These are phyloP conservation scores for Cladophialophora immunda DNA, from an alignment of 2,329 filamentous ascomycete genomes.

Conservation along the genomic window DNA sequence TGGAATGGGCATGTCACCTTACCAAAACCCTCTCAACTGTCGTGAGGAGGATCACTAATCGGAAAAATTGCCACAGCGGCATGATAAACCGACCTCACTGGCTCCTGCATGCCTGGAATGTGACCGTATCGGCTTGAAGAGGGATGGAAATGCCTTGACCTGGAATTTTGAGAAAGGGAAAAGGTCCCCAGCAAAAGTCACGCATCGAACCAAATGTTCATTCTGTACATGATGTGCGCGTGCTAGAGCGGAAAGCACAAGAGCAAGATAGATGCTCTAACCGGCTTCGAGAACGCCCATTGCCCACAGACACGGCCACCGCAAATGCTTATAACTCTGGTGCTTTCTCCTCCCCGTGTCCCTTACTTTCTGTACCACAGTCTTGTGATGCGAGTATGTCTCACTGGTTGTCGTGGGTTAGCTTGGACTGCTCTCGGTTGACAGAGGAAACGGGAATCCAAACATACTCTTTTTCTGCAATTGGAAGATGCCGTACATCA, in stretches of 20 bases:
- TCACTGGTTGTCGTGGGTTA: conserved; percentile 50
- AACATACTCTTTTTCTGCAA: conserved; percentile 72
- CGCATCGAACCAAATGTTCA: not conserved
- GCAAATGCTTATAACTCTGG: not conserved
- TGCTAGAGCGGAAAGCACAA: not conserved
- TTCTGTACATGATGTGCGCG: conserved; percentile 6
- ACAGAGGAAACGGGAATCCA: not conserved
- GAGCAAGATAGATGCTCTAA: conserved; percentile 1
- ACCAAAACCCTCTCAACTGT: no score
- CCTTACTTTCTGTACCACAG: conserved; percentile 63
- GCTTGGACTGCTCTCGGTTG: not conserved
- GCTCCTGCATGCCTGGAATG: no score
- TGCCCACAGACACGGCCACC: not conserved
- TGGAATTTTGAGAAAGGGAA: not conserved
- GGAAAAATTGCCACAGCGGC: no score
- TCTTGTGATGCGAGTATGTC: conserved; percentile 54
- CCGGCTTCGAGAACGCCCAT: conserved; percentile 1
- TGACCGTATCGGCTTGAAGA: no score
- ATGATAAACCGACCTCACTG: no score
- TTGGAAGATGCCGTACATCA: conserved; percentile 73
- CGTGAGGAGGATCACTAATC: no score
- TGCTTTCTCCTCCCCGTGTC: not conserved
- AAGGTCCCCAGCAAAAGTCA: not conserved
- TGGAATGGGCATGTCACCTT: no score
- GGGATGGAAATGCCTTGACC: no score